Percentiles rank a stretch among this genome's conserved stretches.
phyloP scores from a whole-genome alignment of 2,329 filamentous ascomycete genomes.

The Fusarium anguioides region DNA sequence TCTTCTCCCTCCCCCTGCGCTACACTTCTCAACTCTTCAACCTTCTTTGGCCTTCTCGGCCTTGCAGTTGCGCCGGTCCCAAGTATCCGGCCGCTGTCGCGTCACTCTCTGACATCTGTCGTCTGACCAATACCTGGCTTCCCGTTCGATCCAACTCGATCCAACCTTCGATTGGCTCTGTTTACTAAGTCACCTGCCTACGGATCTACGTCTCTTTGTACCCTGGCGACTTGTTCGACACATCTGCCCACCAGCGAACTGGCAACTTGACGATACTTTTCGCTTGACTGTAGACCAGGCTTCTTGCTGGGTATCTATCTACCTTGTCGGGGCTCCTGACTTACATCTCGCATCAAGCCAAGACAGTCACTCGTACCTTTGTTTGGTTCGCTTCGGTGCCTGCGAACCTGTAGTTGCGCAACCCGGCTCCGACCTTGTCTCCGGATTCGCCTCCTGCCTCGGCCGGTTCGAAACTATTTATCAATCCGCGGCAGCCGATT shows the following conservation, averaged over 20 bases:
- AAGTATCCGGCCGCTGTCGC: conserved; percentile 38
- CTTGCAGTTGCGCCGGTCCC: conserved; percentile 28
- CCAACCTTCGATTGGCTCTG: conserved; percentile 34
- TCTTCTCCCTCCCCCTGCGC: not conserved
- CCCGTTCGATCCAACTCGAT: conserved; percentile 30
- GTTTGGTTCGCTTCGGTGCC: conserved; percentile 21
- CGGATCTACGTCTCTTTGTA: conserved; percentile 31
- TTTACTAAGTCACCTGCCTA: conserved; percentile 39
- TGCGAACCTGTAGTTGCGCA: conserved; percentile 29
- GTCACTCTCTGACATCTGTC: conserved; percentile 37
- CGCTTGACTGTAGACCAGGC: conserved; percentile 7
- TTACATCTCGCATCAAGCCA: conserved; percentile 15
- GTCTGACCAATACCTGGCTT: conserved; percentile 38
- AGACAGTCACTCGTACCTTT: conserved; percentile 20
- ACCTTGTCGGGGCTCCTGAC: conserved; percentile 7
- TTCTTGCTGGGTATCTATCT: conserved; percentile 14
- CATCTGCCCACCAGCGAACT: conserved; percentile 36
- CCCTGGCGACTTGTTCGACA: conserved; percentile 33
- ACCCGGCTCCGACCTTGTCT: conserved; percentile 40
- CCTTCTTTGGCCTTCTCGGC: conserved; percentile 17
- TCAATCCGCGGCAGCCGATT: conserved; percentile 32
- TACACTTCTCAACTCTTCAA: conserved; percentile 5
- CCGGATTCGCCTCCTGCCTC: conserved; percentile 42
- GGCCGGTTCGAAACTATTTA: conserved; percentile 37
- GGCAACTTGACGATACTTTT: conserved; percentile 31